These are phyloP conservation scores for Fusarium sp. DNA, from an alignment of 2,329 filamentous ascomycete species.

Conservation along the genomic window DNA sequence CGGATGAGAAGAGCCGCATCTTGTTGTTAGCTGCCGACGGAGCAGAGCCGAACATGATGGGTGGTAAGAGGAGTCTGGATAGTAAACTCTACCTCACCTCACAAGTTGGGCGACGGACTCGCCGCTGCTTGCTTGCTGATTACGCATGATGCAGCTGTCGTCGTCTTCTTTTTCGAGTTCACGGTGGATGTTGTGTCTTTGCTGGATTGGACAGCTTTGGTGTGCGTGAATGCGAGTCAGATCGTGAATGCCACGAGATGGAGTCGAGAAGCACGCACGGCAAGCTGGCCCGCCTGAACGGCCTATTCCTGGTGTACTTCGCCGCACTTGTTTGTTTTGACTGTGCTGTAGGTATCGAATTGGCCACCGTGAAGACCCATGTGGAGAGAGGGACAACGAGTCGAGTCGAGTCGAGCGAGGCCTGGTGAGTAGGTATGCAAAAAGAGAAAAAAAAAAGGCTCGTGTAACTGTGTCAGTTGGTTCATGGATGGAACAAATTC, in stretches of 20 bases:
- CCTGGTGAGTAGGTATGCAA: background rate
- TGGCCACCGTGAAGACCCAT: conserved; percentile 32
- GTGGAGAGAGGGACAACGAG: background rate
- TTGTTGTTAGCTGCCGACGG: background rate
- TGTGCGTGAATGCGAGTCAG: conserved; percentile 34
- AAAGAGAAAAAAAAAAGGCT: background rate
- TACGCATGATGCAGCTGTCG: background rate
- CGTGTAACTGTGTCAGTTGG: background rate
- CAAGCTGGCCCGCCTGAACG: conserved; percentile 18
- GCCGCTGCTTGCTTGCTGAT: background rate
- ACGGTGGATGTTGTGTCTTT: conserved; percentile 34
- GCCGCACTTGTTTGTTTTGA: conserved; percentile 7
- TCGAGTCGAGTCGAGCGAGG: background rate
- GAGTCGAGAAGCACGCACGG: conserved; percentile 16
- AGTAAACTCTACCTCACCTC: conserved; percentile 8
- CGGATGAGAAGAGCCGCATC: conserved; percentile 27
- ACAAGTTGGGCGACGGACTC: conserved; percentile 2
- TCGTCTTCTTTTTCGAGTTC: conserved; percentile 7
- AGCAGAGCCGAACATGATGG: background rate
- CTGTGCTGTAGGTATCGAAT: conserved; percentile 18
- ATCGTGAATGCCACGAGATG: conserved; percentile 16
- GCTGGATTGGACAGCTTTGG: conserved; percentile 22
- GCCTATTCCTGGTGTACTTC: conserved; percentile 18
- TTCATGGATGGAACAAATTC: background rate
- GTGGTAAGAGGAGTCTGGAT: conserved; percentile 11